These are phyloP conservation scores for Apostasia shenzhenica DNA, from an alignment of 106 monocot species.

Conservation along the genomic window DNA sequence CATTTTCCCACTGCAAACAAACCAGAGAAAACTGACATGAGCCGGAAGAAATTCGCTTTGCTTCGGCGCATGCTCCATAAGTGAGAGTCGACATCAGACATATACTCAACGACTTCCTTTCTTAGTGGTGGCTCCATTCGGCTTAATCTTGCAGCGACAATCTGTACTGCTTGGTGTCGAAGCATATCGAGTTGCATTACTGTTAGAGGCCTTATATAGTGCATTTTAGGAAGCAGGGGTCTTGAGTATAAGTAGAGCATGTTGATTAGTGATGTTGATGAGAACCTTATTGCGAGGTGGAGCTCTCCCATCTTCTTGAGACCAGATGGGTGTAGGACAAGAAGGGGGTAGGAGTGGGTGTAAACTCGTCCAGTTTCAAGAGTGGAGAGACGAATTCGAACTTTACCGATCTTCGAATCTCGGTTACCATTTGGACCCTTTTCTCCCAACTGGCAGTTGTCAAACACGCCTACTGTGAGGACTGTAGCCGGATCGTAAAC, in stretches of 20 bases:
- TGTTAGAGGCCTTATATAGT: conserved; percentile 28
- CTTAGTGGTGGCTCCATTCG: conserved; percentile 32
- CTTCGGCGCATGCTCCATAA: conserved; percentile 34
- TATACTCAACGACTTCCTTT: conserved; percentile 31
- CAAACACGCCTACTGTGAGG: conserved; percentile 29
- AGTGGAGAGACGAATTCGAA: conserved; percentile 22
- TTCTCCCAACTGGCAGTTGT: conserved; percentile 33
- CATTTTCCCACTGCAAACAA: conserved; percentile 29
- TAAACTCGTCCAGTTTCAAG: conserved; percentile 23
- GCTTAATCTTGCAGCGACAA: conserved; percentile 31
- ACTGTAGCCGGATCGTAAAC: conserved; percentile 35
- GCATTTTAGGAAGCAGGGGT: conserved; percentile 33
- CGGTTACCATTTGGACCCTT: conserved; percentile 15
- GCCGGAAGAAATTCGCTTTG: conserved; percentile 40
- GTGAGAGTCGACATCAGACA: conserved; percentile 36
- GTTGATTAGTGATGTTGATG: conserved; percentile 30
- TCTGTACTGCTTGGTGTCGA: conserved; percentile 36
- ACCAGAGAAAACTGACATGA: conserved; percentile 36
- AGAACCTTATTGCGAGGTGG: conserved; percentile 33
- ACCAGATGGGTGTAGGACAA: conserved; percentile 22
- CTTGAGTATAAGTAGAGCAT: conserved; percentile 28
- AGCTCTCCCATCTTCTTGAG: conserved; percentile 36
- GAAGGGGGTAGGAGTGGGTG: conserved; percentile 22
- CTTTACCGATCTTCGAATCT: conserved; percentile 25
- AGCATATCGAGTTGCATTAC: conserved; percentile 40